phyloP scores from a whole-genome alignment of 2,329 filamentous ascomycete genomes.

The Arthrobotrys pseudoclavata region DNA sequence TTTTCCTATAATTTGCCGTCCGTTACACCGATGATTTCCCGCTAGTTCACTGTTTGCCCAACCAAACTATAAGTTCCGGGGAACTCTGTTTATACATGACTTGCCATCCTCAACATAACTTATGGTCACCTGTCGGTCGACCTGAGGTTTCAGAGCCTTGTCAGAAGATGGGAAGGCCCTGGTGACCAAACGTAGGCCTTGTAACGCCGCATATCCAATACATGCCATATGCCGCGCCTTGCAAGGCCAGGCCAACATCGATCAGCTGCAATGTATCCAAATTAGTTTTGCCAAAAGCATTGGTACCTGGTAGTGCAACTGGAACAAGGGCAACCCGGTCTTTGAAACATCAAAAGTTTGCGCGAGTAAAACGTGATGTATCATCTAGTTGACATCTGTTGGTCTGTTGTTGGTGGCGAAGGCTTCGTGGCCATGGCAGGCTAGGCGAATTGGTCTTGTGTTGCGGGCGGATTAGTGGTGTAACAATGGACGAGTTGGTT shows the following conservation, averaged over 20 bases:
- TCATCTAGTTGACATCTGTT: background rate
- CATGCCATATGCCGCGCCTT: background rate
- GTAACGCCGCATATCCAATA: slow-evolving; percentile 5
- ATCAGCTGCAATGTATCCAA: background rate
- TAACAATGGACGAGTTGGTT: slow-evolving; percentile 24
- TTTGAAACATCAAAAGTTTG: background rate
- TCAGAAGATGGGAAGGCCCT: background rate
- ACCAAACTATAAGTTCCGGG: background rate
- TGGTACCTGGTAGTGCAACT: background rate
- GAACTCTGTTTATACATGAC: background rate
- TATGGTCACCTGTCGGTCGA: background rate
- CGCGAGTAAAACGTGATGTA: background rate
- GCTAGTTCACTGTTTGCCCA: background rate
- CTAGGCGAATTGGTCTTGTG: background rate
- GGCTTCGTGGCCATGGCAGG: slow-evolving; percentile 1
- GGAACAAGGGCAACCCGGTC: background rate
- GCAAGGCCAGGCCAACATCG: slow-evolving; percentile 1
- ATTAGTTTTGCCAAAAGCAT: background rate
- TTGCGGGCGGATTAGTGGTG: background rate
- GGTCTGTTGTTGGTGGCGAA: slow-evolving; percentile 6
- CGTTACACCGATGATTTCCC: background rate
- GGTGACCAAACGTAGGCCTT: background rate
- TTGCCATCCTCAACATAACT: background rate
- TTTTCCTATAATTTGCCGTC: background rate
- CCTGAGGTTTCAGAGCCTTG: slow-evolving; percentile 19